Base-by-base conservation (phyloP, 2,329 filamentous ascomycete genomes). In the Penicillium sp. region DNA sequence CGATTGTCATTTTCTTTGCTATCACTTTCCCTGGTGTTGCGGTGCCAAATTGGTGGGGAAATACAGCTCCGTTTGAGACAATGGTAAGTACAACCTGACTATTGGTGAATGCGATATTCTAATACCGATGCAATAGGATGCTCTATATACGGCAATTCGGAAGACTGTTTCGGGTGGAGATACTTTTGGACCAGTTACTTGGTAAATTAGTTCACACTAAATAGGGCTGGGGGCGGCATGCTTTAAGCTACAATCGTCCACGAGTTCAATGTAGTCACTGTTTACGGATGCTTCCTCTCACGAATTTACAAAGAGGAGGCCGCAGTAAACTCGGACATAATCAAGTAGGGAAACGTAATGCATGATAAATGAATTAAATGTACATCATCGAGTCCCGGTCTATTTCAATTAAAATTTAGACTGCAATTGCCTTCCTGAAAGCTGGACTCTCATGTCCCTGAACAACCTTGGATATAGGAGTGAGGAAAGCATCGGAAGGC, bases 1-100 rank as follows among this genome's bases (percentile, higher is more conserved):
- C 85, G 0, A 78, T 89, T 41, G 72, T 89, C 55, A 84, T 89
- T 51, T 88, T 89, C 75, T 86, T 88, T 66, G 81, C 84, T 1
- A 75, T 89, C 37, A 85, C 84, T 56, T 71, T 89, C 52, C 85
- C 85, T 0, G 77, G 77, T 45, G 77, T 79, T 11, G 67, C 69
- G 6, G 69, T 81, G 45, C 84, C 85, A 2, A 67, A 79, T 35
- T 89, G 87, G 86, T 89, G 85, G 86, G 71, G 71, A 3, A 74
- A 75, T 54, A 61, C 58, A 12, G 67, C 67, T n/a, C 63, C 66
- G 2, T 62, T 58, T 49, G 49, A 64, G 33, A 67, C 64, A 11
- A 57, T 61, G 55, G 65, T 67, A 54, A 52, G 57, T 54, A 11
- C 4, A 27, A 29, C 5, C 20, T 12, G 26, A 26, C 35, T 23